Conservation (phyloP, 2,329 filamentous ascomycete genomes). For the Ceratocystis papillata region DNA sequence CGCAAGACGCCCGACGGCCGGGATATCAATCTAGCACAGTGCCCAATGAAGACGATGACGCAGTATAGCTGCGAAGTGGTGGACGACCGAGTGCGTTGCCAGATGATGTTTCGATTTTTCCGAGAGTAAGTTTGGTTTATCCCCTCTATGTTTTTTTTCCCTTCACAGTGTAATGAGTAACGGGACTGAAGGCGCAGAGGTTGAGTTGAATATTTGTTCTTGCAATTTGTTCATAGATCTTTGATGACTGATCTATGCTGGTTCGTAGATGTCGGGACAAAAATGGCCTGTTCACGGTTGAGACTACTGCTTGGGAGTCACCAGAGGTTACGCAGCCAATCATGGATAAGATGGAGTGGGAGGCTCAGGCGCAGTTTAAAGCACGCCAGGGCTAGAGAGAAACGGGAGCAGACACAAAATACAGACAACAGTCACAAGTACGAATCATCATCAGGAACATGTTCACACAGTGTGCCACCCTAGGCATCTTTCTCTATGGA, state of each 20-base stretch:
- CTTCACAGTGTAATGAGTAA: neutral
- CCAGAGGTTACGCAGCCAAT: constrained; percentile 21
- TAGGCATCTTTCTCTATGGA: neutral
- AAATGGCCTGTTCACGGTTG: constrained; percentile 48
- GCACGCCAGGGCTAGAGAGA: constrained; percentile 8
- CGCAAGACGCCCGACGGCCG: constrained; percentile 35
- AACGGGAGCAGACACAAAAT: neutral
- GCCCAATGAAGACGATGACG: constrained; percentile 47
- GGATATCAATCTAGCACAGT: constrained; percentile 43
- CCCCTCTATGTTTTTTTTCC: too few species aligned
- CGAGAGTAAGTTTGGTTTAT: constrained; percentile 39
- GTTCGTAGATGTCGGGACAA: constrained; percentile 45
- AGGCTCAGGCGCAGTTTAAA: constrained; percentile 20
- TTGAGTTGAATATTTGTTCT: neutral
- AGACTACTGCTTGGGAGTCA: constrained; percentile 54
- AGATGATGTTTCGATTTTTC: constrained; percentile 49
- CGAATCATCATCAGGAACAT: neutral
- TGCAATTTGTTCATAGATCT: neutral
- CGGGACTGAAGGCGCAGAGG: neutral
- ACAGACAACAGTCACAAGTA: neutral
- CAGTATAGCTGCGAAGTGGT: constrained; percentile 50
- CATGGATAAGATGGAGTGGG: constrained; percentile 22
- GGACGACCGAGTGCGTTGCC: constrained; percentile 43
- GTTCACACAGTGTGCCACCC: neutral
- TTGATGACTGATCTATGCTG: constrained; percentile 7